Base-by-base conservation (phyloP, 148 eudicot species). In the Polygonum aviculare region DNA sequence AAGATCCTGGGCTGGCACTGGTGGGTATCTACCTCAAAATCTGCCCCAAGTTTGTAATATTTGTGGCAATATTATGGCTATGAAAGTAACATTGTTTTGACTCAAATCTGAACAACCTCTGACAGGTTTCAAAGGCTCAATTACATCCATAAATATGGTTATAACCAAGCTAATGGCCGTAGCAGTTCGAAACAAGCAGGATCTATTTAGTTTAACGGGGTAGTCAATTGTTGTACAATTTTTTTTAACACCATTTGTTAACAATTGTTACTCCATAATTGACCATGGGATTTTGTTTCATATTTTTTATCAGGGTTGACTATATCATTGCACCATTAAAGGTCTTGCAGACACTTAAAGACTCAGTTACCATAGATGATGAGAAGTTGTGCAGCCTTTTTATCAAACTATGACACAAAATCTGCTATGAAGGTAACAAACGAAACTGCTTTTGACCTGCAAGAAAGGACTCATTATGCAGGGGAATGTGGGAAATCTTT, bases 1-100 rank as follows among this genome's bases (percentile, higher is more conserved):
- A 90, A 85, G 98, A 95, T 87, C 98, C 97, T 60, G 98, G 98
- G 19, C 81, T 95, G 89, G 89, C 96, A 77, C 84, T 92, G 97
- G 98, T 95, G 79, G 81, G 98, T 90, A 49, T 38, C 39, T 41
- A 73, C 74, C 78, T 40, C 72, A 54, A 39, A 67, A 5, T 4
- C 38, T 15, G 0, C 21, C 45, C 18, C 41, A 35, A 9, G 12
- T 57, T 57, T 57, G 12, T 21, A 22, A 57, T 57, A 1, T 22
- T 9, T 57, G 12, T 57, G 63, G 31, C 26, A 19, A 57, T 57
- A 57, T 57, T 57, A 21, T 21, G 63, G 10, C 7, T 7, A 21
- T 8, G 12, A 57, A 57, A 57, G 72, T 36, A 16, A 35, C 19
- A 5, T 67, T 16, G 72, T 15, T 16, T 74, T 22, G 5, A 26